phyloP scores from a whole-genome alignment of 75 land plant genomes.

The Azolla pinnata region DNA sequence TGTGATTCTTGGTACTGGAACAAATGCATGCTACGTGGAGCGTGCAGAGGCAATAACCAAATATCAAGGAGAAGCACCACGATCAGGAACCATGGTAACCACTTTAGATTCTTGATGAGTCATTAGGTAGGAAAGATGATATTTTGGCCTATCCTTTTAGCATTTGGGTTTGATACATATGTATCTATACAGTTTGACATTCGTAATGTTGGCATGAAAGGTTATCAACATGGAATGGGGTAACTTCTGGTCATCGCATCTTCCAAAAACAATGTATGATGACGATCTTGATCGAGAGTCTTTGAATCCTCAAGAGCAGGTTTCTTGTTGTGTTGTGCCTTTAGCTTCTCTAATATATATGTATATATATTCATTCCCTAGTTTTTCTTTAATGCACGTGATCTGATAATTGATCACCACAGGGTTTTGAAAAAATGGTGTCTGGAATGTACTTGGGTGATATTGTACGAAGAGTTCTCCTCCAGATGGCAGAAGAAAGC shows the following conservation, averaged over 20 bases:
- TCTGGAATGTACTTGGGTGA: slow-evolving; percentile 91
- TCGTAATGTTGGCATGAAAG: no score
- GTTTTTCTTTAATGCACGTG: no score
- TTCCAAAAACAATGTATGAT: slow-evolving; percentile 60
- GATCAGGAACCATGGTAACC: slow-evolving; percentile 49
- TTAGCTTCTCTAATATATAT: background rate
- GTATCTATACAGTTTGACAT: no score
- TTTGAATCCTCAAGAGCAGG: slow-evolving; percentile 62
- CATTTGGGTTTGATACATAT: no score
- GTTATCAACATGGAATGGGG: slow-evolving; percentile 86
- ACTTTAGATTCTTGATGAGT: background rate
- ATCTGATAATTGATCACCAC: no score
- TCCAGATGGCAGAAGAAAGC: slow-evolving; percentile 60
- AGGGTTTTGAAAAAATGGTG: slow-evolving; percentile 69
- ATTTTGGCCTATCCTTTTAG: no score
- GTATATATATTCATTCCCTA: background rate
- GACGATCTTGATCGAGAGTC: slow-evolving; percentile 50
- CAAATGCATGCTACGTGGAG: slow-evolving; percentile 75
- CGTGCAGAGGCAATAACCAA: slow-evolving; percentile 42
- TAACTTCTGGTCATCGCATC: slow-evolving; percentile 54
- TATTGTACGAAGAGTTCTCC: slow-evolving; percentile 61
- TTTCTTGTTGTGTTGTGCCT: slow-evolving; percentile 10
- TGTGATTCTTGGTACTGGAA: slow-evolving; percentile 73
- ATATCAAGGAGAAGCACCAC: slow-evolving; percentile 28
- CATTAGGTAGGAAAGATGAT: background rate